Evolutionary conservation across 2,329 filamentous ascomycete genomes (phyloP).

Genomic region (Monilinia fructicola): DNA sequence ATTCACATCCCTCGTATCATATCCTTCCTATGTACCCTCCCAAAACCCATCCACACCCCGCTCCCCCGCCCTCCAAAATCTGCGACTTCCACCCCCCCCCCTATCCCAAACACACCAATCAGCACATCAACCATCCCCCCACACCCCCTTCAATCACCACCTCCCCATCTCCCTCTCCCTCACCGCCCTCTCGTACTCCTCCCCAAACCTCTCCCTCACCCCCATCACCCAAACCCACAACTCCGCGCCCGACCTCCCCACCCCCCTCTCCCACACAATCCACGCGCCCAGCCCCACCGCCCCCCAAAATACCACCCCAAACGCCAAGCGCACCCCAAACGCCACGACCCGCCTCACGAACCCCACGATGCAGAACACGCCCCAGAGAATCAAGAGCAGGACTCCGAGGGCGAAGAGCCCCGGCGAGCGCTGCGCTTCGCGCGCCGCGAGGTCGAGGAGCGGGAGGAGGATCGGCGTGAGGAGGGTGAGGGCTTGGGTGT

Average conservation of each 20-base stretch:
- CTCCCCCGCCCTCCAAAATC: background rate
- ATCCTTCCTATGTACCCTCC: no score
- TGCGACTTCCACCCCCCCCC: constrained; percentile 8
- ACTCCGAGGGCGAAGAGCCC: no score
- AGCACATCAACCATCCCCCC: constrained; percentile 27
- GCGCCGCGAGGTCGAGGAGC: constrained; percentile 45
- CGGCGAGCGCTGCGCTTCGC: no score
- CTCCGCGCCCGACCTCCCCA: constrained; percentile 64
- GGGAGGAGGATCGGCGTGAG: background rate
- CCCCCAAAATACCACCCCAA: constrained; percentile 65
- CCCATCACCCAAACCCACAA: constrained; percentile 49
- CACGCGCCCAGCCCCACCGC: constrained; percentile 54
- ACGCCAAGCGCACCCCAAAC: constrained; percentile 70
- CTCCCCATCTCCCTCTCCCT: constrained; percentile 35
- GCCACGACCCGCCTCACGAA: constrained; percentile 71
- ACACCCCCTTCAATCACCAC: no score
- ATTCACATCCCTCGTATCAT: no score
- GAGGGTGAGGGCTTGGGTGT: background rate
- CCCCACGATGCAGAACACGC: constrained; percentile 66
- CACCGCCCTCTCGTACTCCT: constrained; percentile 58
- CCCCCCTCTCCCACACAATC: constrained; percentile 63
- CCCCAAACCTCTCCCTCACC: constrained; percentile 55
- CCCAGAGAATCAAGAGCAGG: constrained; percentile 37
- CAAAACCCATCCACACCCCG: no score
- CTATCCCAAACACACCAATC: background rate